These are phyloP conservation scores for Pleurotus citrinopileatus DNA, from an alignment of 768 basidiomycete genomes.

Conservation along the genomic window DNA sequence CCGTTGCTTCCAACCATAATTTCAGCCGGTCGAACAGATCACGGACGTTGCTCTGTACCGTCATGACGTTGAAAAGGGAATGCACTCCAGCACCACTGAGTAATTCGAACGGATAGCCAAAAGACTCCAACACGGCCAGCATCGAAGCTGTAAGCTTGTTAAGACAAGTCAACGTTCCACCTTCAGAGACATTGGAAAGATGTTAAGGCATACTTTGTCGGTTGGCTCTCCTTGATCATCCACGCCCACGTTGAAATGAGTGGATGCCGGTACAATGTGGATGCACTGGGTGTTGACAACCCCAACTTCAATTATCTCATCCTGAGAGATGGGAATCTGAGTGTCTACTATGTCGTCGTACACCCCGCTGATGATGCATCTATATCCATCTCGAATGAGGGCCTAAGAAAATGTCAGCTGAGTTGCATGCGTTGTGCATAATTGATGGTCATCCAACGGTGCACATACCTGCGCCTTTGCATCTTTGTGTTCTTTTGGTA, in stretches of 20 bases:
- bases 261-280: constrained; percentile 3
- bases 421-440: not conserved
- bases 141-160: constrained; percentile 3
- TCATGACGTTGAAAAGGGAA: constrained; percentile 6
- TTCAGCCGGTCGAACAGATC: not conserved
- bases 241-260: not conserved
- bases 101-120: constrained; percentile 1
- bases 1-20: constrained; percentile 8
- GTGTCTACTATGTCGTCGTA: not conserved
- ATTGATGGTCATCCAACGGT: no score
- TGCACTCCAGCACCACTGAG: constrained; percentile 2
- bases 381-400: constrained; percentile 8
- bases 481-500: not conserved
- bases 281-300: not conserved
- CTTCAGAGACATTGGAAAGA: not conserved
- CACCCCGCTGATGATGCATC: constrained; percentile 2
- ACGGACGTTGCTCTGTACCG: not conserved
- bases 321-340: no score
- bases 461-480: not conserved
- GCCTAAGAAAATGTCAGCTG: not conserved
- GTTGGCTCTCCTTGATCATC: not conserved
- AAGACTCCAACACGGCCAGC: not conserved
- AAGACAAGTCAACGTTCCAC: no score
- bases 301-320: no score
- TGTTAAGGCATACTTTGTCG: not conserved